Evolutionary conservation across 331 rosid genomes (phyloP).

Genomic region (Malus hybrid): DNA sequence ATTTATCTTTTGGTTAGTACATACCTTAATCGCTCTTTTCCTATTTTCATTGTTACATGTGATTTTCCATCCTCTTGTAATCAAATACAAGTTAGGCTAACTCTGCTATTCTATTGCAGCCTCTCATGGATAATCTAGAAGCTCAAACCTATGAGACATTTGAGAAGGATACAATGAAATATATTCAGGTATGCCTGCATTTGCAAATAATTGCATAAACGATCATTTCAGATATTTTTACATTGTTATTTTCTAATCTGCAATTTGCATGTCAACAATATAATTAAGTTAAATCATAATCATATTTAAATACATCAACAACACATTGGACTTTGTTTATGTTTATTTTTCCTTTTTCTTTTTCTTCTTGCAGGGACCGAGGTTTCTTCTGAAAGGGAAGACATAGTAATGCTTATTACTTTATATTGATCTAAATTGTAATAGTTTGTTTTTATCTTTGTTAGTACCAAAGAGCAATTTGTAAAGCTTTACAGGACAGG

Average conservation of each 20-base stretch:
- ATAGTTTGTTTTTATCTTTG: not conserved
- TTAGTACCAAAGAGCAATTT: slow-evolving; percentile 82
- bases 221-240: not conserved
- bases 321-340: not conserved
- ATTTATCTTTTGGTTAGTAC: not conserved
- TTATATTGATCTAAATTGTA: not conserved
- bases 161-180: slow-evolving; percentile 85
- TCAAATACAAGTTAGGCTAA: not conserved
- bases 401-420: not conserved
- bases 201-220: not conserved
- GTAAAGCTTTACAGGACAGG: slow-evolving; percentile 75
- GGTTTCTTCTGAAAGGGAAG: not conserved
- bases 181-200: slow-evolving; percentile 64
- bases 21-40: slow-evolving; percentile 2
- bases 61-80: not conserved
- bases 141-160: slow-evolving; percentile 99
- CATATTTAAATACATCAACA: not conserved
- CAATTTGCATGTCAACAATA: not conserved
- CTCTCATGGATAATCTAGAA: slow-evolving; percentile 97
- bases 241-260: not conserved
- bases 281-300: not conserved
- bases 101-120: slow-evolving; percentile 45
- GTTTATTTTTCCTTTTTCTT: not conserved
- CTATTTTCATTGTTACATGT: not conserved
- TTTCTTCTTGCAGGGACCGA: not conserved